Conservation (phyloP, 225 moss, liverwort and hornwort species). For the Physcomitrellopsis africana region DNA sequence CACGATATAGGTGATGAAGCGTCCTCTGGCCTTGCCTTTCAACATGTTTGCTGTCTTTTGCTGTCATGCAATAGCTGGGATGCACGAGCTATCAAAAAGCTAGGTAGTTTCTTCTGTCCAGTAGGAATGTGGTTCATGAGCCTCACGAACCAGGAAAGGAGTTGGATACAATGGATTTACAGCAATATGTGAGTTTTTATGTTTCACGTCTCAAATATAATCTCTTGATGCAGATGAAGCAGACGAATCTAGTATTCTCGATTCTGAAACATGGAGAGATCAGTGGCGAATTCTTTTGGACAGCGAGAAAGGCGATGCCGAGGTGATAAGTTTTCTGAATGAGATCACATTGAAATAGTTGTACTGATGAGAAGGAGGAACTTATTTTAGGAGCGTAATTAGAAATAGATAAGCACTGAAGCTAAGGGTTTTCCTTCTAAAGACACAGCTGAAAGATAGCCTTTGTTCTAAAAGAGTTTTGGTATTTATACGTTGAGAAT, state of each 20-base stretch:
- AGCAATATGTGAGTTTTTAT: background rate
- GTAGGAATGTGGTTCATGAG: no score
- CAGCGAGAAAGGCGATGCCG: conserved; percentile 23
- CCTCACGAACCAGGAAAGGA: no score
- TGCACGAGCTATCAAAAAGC: no score
- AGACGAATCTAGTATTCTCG: conserved; percentile 31
- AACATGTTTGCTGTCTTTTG: background rate
- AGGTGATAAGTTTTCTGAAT: conserved; percentile 21
- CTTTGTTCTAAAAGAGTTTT: background rate
- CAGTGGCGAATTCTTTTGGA: conserved; percentile 43
- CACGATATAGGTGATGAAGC: conserved; percentile 23
- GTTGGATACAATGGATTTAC: background rate
- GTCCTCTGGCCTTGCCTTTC: background rate
- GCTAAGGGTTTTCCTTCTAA: background rate
- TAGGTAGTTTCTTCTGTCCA: no score
- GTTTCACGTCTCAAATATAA: conserved; percentile 1
- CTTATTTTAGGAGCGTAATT: no score
- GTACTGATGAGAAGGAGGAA: no score
- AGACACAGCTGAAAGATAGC: background rate
- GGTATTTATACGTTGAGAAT: background rate
- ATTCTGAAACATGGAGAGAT: conserved; percentile 36
- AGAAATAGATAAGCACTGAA: background rate
- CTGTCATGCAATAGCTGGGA: background rate
- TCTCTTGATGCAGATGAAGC: conserved; percentile 26
- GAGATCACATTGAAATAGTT: no score